Percentiles rank a stretch among this genome's conserved stretches.
Evolutionary conservation across 257 asterid genomes (phyloP).

Genomic region (Voacanga thouarsii): DNA sequence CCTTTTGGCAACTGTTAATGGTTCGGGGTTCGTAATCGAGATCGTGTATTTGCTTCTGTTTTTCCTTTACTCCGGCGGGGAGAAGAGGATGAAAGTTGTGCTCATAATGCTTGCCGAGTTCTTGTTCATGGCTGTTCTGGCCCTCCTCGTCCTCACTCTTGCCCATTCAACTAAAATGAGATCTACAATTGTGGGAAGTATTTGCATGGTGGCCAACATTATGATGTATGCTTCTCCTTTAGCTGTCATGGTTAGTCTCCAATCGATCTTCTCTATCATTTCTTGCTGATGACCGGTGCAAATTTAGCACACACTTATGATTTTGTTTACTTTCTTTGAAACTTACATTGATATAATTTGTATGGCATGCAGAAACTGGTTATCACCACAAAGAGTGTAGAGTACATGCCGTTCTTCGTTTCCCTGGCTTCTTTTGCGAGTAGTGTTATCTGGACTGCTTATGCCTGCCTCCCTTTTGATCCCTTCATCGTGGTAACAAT

Average conservation of each 20-base stretch:
- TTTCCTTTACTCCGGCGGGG: constrained; percentile 32
- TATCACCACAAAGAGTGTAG: constrained; percentile 73
- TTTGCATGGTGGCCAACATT: neutral
- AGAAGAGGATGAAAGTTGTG: constrained; percentile 41
- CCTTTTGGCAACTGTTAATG: constrained; percentile 57
- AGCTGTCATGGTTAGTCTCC: constrained; percentile 16
- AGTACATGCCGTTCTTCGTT: constrained; percentile 80
- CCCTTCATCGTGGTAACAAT: constrained; percentile 54
- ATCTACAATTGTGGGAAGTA: constrained; percentile 45
- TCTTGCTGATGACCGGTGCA: no score
- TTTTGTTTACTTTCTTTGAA: no score
- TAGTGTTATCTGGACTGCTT: constrained; percentile 72
- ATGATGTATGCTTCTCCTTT: neutral
- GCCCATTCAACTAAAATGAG: constrained; percentile 46
- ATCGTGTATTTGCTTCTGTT: constrained; percentile 41
- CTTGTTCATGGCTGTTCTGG: constrained; percentile 42
- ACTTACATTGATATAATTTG: neutral
- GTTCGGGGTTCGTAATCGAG: constrained; percentile 64
- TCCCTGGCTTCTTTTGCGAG: constrained; percentile 73
- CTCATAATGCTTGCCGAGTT: constrained; percentile 37
- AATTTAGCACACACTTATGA: no score
- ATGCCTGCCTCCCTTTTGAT: constrained; percentile 66
- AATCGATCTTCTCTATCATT: neutral
- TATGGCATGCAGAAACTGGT: constrained; percentile 77
- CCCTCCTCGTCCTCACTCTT: constrained; percentile 42